These are phyloP conservation scores for Aspergillus sclerotiicarbonarius DNA, from an alignment of 495 filamentous ascomycete species.

Conservation along the genomic window DNA sequence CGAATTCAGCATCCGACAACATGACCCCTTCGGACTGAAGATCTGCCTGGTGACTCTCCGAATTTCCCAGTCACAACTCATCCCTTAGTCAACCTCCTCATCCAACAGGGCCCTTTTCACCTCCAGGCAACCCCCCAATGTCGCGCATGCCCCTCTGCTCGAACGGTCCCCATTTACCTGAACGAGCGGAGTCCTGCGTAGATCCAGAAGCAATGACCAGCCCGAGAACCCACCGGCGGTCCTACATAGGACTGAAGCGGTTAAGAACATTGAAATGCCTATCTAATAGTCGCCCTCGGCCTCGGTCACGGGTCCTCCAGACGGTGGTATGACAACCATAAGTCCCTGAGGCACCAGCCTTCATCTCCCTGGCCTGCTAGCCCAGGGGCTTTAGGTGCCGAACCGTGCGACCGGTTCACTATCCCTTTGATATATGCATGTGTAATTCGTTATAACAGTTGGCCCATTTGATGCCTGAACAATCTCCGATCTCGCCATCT, in stretches of 20 bases:
- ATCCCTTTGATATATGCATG: no score
- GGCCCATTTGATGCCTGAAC: no score
- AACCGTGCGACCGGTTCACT: background rate
- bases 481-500: no score
- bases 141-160: background rate
- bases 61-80: background rate
- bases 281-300: background rate
- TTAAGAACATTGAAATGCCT: background rate
- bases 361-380: background rate
- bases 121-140: background rate
- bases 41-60: background rate
- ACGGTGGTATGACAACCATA: background rate
- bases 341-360: background rate
- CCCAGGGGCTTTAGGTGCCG: background rate
- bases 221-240: slow-evolving; percentile 7
- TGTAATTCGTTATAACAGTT: no score
- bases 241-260: background rate
- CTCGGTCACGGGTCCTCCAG: background rate
- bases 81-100: background rate
- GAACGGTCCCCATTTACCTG: slow-evolving; percentile 4
- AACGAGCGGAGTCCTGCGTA: slow-evolving; percentile 17
- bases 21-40: background rate
- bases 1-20: background rate
- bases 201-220: slow-evolving; percentile 18
- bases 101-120: background rate